Base-by-base conservation (phyloP, 2,329 filamentous ascomycete species). In the Diaporthe sp. region DNA sequence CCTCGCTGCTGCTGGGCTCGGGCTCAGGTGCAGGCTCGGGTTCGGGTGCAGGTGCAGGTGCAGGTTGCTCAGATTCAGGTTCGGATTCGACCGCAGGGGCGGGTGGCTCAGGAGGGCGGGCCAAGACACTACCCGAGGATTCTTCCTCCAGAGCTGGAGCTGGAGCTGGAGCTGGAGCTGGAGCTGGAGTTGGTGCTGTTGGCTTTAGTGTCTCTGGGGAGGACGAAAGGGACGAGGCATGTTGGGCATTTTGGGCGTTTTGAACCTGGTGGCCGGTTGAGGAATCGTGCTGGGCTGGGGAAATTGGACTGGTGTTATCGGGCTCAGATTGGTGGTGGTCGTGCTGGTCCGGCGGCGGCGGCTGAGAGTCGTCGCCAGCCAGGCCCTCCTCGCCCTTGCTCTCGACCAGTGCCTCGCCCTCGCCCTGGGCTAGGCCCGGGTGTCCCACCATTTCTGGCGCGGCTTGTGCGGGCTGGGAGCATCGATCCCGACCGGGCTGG, bases 1-100 rank as follows among this genome's bases (percentile, higher is more conserved):
- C 78, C 58, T 78, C 74, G 76, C 71, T 78, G 76, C 75, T 77
- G 76, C 75, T 77, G 72, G 44, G 28, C 20, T 34, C 31, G 47
- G 63, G 44, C 47, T 15, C 49, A 47, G 61, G 9, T 20, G 39
- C 72, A 37, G 72, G 60, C 44, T 31, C 28, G 68, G 51, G 34
- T 75, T 76, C 39, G 51, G 71, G 37, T 75, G 77, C 37, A 55
- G 51, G n/a, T 57, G 55, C 57, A 39, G 57, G 73, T 44, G 61
- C 65, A 57, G 51, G 47, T 44, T 44, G 39, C 3, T n/a, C 42
- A 49, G 61, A 9, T 39, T 12, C 51, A 47, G 63, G 17, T 9
- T 55, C 72, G 49, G 72, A n/a, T 39, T 39, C 25, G 42, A 34
- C 25, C 73, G 77, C 37, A 55, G 72, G 53, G 75, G 78, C 39